These are phyloP conservation scores for Nemania abortiva DNA, from an alignment of 2,329 filamentous ascomycete genomes.

Conservation along the genomic window DNA sequence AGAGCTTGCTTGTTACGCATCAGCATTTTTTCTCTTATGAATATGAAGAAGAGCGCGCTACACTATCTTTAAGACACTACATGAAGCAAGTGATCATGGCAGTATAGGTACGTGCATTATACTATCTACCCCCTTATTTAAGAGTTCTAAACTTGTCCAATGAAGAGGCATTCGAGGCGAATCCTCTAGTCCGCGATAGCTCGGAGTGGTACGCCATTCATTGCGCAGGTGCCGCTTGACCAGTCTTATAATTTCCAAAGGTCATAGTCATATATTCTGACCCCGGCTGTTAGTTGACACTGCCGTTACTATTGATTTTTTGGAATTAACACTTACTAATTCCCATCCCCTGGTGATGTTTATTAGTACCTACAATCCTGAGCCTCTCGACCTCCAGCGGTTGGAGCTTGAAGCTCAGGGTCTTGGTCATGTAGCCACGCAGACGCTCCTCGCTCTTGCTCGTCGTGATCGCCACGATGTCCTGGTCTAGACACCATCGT, in stretches of 20 bases:
- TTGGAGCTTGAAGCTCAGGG: slow-evolving; percentile 67
- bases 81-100: neutral
- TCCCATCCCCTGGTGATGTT: slow-evolving; percentile 63
- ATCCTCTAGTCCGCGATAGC: neutral
- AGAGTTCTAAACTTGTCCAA: neutral
- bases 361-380: slow-evolving; percentile 64
- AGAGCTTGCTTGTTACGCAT: neutral
- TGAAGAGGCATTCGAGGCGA: neutral
- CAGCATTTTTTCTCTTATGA: neutral
- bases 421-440: slow-evolving; percentile 62
- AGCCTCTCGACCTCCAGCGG: slow-evolving; percentile 68
- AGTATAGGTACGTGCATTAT: neutral
- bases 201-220: neutral
- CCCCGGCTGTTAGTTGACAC: slow-evolving; percentile 1
- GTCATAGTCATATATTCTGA: slow-evolving; percentile 17
- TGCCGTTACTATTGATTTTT: neutral
- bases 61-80: neutral
- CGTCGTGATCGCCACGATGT: slow-evolving; percentile 69
- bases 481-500: slow-evolving; percentile 71
- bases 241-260: slow-evolving; percentile 32
- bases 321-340: slow-evolving; percentile 17
- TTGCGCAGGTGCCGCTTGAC: slow-evolving; percentile 1
- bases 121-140: neutral
- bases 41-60: neutral
- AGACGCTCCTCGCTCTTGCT: slow-evolving; percentile 69